phyloP scores from a whole-genome alignment of 2,329 filamentous ascomycete species.

The Magnaporthiopsis rhizophila region DNA sequence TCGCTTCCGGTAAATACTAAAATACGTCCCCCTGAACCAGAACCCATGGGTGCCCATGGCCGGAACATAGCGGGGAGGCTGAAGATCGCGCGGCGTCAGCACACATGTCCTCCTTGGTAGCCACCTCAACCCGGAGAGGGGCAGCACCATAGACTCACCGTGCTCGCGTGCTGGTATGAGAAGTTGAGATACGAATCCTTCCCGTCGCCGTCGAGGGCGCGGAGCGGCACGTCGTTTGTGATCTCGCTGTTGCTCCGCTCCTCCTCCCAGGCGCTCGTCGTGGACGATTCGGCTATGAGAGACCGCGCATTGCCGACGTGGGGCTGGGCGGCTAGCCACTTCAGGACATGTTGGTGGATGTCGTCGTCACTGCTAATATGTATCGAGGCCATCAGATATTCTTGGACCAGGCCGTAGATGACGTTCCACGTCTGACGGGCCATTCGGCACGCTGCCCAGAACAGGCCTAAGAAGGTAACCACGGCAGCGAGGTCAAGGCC shows the following conservation, averaged over 20 bases:
- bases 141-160: conserved; percentile 23
- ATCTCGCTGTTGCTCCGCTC: conserved; percentile 37
- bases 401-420: conserved; percentile 23
- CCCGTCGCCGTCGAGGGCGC: conserved; percentile 30
- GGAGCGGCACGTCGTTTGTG: conserved; percentile 29
- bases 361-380: conserved; percentile 47
- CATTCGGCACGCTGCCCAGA: conserved; percentile 36
- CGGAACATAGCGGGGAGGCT: conserved; percentile 45
- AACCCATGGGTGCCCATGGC: conserved; percentile 45
- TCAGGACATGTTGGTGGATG: conserved; percentile 51
- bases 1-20: conserved; percentile 36
- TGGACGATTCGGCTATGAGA: conserved; percentile 47
- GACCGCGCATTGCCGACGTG: conserved; percentile 41
- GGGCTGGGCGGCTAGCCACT: conserved; percentile 47
- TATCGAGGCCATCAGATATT: conserved; percentile 43
- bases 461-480: conserved; percentile 34
- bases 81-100: not conserved
- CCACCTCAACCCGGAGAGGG: not conserved
- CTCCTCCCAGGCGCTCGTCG: conserved; percentile 51
- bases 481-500: conserved; percentile 42
- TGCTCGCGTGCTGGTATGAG: conserved; percentile 46
- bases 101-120: not conserved
- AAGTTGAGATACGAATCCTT: conserved; percentile 47
- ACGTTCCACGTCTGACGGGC: conserved; percentile 25
- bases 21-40: conserved; percentile 45